Conservation (phyloP, 305 asterid genomes). For the Andrographis paniculata region DNA sequence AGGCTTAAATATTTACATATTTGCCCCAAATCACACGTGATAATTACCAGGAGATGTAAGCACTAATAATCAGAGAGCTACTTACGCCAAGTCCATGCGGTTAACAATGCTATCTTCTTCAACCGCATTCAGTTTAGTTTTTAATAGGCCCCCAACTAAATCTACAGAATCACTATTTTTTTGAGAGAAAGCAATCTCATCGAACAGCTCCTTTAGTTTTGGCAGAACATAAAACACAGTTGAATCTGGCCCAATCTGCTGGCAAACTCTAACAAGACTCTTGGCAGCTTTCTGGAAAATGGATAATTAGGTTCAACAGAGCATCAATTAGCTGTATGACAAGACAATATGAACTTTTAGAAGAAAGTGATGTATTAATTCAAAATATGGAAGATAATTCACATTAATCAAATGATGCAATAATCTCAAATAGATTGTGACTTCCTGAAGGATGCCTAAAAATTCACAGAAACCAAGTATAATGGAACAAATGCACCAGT, state of each 20-base stretch:
- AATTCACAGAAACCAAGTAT: background rate
- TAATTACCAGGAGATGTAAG: conserved; percentile 15
- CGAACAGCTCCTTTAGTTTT: conserved; percentile 67
- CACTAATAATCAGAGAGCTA: conserved; percentile 22
- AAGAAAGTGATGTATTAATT: background rate
- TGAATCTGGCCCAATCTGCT: conserved; percentile 84
- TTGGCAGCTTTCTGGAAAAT: conserved; percentile 68
- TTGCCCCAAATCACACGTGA: conserved; percentile 12
- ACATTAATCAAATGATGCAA: background rate
- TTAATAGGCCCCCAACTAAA: conserved; percentile 33
- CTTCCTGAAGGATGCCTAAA: background rate
- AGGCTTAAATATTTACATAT: conserved; percentile 15
- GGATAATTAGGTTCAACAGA: conserved; percentile 18
- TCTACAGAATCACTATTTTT: conserved; percentile 31
- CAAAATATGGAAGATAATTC: background rate
- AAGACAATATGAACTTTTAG: background rate
- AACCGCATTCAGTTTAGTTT: conserved; percentile 28
- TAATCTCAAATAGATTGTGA: background rate
- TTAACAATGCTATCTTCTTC: conserved; percentile 45
- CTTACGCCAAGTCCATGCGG: conserved; percentile 84
- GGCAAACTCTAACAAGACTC: conserved; percentile 72
- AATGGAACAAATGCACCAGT: background rate
- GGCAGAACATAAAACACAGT: conserved; percentile 79
- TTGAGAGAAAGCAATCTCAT: conserved; percentile 84
- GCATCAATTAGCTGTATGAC: conserved; percentile 8